Evolutionary conservation across 2,329 filamentous ascomycete species (phyloP).

Genomic region (Fusarium torreyae): DNA sequence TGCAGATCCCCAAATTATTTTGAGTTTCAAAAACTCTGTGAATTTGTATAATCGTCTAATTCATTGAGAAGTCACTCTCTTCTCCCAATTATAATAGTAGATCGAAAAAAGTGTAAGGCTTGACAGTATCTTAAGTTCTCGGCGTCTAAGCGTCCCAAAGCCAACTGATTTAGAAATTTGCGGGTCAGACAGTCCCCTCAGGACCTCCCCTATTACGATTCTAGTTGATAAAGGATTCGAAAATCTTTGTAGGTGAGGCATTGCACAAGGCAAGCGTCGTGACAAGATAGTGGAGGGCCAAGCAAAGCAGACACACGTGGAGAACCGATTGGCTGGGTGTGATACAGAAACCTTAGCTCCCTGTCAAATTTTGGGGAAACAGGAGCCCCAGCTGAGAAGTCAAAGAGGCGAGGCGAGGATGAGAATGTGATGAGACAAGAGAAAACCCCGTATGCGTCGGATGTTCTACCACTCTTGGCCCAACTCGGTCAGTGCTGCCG

Average conservation of each 20-base stretch:
- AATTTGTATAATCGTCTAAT: no score
- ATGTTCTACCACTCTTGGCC: conserved; percentile 27
- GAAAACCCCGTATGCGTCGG: conserved; percentile 17
- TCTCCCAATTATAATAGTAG: background rate
- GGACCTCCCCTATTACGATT: background rate
- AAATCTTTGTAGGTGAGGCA: conserved; percentile 16
- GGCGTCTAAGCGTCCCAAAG: conserved; percentile 17
- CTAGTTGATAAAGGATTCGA: conserved; percentile 8
- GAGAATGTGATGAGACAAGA: conserved; percentile 21
- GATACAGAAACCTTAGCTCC: conserved; percentile 19
- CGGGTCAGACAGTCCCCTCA: background rate
- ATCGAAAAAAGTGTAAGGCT: conserved; percentile 4
- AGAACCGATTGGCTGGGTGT: conserved; percentile 39
- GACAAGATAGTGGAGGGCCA: conserved; percentile 17
- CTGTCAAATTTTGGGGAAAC: conserved; percentile 34
- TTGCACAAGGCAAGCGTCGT: conserved; percentile 12
- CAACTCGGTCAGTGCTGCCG: conserved; percentile 19
- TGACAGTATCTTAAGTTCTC: conserved; percentile 1
- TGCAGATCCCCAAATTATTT: no score
- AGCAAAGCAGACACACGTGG: conserved; percentile 37
- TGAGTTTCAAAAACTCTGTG: no score
- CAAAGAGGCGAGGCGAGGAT: conserved; percentile 23
- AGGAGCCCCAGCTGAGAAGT: conserved; percentile 20
- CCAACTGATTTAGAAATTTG: conserved; percentile 19
- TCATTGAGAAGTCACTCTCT: background rate